Conservation (phyloP, 2,329 filamentous ascomycete genomes). For the Trichoderma cornu-damae region DNA sequence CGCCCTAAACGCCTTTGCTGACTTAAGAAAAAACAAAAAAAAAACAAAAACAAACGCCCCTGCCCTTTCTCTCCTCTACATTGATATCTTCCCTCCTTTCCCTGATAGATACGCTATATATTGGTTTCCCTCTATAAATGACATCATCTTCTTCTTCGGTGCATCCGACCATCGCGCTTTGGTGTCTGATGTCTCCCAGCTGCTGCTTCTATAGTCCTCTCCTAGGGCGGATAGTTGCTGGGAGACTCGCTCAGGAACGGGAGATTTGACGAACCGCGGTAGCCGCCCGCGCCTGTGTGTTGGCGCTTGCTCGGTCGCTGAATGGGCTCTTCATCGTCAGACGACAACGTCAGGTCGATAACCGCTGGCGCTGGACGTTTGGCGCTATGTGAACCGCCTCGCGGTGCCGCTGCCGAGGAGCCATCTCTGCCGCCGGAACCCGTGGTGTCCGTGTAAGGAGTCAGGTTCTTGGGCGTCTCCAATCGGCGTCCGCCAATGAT, state of each 20-base stretch:
- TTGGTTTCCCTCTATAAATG: neutral
- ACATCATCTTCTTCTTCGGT: neutral
- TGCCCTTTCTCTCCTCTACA: neutral
- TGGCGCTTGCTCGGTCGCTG: constrained; percentile 47
- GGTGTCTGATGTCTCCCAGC: neutral
- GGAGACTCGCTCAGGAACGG: constrained; percentile 18
- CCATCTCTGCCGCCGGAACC: constrained; percentile 35
- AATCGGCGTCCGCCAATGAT: constrained; percentile 31
- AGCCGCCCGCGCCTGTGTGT: constrained; percentile 28
- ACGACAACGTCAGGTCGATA: constrained; percentile 55
- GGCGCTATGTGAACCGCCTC: constrained; percentile 33
- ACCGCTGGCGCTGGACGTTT: constrained; percentile 50
- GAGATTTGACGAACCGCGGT: constrained; percentile 18
- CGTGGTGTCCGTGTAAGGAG: constrained; percentile 36
- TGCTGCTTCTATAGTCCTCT: neutral
- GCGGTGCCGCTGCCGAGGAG: constrained; percentile 34
- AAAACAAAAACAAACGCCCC: too few relatives aligned
- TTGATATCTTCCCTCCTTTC: neutral
- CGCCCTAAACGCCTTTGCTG: constrained; percentile 23
- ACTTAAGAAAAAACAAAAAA: constrained; percentile 13
- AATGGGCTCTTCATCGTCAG: constrained; percentile 47
- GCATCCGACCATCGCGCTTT: neutral
- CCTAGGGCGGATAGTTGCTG: constrained; percentile 7
- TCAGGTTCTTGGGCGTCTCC: constrained; percentile 35
- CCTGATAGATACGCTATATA: neutral